Conservation (phyloP, 495 filamentous ascomycete genomes). For the Aspergillus heteromorphus region DNA sequence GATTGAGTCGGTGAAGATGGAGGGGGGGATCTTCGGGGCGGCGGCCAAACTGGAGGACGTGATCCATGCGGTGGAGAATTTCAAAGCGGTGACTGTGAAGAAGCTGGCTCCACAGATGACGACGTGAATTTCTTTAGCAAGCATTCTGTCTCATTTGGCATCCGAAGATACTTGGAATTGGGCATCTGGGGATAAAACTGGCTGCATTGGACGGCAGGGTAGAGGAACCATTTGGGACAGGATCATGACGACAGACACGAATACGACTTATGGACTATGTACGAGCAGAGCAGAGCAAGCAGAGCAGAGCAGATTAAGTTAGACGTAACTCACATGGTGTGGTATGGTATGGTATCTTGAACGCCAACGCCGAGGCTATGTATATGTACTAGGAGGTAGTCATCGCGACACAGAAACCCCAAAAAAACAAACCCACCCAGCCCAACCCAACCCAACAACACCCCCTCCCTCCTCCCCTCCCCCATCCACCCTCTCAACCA, state of each 20-base stretch:
- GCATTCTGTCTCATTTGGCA: not conserved
- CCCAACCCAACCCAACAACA: too few relatives aligned
- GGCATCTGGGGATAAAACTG: too few relatives aligned
- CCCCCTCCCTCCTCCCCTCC: not conserved
- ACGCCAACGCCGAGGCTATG: too few relatives aligned
- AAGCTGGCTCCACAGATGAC: constrained; percentile 41
- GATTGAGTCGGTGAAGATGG: constrained; percentile 49
- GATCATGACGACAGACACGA: constrained; percentile 2
- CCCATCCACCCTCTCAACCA: constrained; percentile 12
- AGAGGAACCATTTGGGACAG: not conserved
- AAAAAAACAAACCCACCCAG: too few relatives aligned
- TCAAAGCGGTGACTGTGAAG: constrained; percentile 40
- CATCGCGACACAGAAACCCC: too few relatives aligned
- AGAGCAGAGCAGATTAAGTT: too few relatives aligned
- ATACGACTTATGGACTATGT: not conserved
- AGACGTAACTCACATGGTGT: not conserved
- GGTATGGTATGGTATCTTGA: not conserved
- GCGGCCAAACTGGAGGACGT: constrained; percentile 46
- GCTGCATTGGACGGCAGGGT: not conserved
- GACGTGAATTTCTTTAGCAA: constrained; percentile 13
- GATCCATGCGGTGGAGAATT: constrained; percentile 41
- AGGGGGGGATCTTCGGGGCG: constrained; percentile 56
- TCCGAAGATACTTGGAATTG: not conserved
- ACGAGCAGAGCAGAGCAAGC: too few relatives aligned
- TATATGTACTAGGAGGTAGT: too few relatives aligned